Evolutionary conservation across 2,329 filamentous ascomycete genomes (phyloP), one percentile per base, ranked within the genome.

Genomic region (Sarocladium kiliense): DNA sequence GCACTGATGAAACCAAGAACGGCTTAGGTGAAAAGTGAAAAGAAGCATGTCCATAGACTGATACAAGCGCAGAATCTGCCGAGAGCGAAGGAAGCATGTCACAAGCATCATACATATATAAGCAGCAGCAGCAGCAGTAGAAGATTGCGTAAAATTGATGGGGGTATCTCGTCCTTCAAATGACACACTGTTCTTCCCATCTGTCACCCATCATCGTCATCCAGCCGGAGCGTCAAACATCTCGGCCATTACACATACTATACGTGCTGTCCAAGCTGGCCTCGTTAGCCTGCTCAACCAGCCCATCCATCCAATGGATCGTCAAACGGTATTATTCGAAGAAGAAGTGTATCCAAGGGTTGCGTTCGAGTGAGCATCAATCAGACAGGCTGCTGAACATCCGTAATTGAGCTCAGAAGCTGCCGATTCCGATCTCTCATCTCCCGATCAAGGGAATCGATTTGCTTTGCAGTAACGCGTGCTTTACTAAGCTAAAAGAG

Each of bases 391-490:
- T 60, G 57, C 32, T 56, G 45, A 18, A 55, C 27, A 55, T 64
- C 60, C 53, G 63, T 64, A 19, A 65, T 61, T 45, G 61, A 64
- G 51, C 58, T 61, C 49, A 65, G 57, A 34, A 62, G 39, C 49
- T 72, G 74, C 62, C 79, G 68, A 64, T 82, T 82, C 54, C 77
- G 76, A 58, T 79, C 75, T 65, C 74, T 75, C 74, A 82, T 79
- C 62, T 82, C 79, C 57, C 77, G 74, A 66, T 82, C 79, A 62
- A 83, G 75, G 59, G 75, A 70, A 60, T 78, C 74, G 55, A 83
- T 71, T 61, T 78, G 76, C 64, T 77, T 77, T 37, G 74, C 71
- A 57, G 72, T 74, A 50, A 74, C 58, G 39, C 72, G 71, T 61
- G 71, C 74, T 62, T 76, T 75, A 65, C 71, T 75, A 56, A 78